Percentiles rank a stretch among this genome's conserved stretches.
phyloP scores from a whole-genome alignment of 2,329 filamentous ascomycete species.

The Corinectria fuckeliana region DNA sequence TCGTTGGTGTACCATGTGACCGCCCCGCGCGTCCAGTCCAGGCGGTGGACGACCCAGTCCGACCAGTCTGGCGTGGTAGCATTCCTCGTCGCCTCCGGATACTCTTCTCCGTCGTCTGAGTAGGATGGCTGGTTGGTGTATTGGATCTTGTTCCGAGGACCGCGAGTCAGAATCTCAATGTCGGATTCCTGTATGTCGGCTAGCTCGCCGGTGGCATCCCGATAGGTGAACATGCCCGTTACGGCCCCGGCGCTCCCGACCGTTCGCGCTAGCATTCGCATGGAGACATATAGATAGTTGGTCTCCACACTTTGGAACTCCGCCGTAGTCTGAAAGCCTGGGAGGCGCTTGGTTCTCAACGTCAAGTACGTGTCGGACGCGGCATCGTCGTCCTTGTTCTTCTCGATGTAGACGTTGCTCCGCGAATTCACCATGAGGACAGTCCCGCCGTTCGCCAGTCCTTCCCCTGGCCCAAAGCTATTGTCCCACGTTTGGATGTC shows the following conservation, averaged over 20 bases:
- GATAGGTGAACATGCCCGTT: conserved; percentile 60
- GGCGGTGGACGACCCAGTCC: conserved; percentile 62
- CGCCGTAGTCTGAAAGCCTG: conserved; percentile 51
- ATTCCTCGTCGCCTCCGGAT: conserved; percentile 52
- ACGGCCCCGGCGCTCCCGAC: conserved; percentile 54
- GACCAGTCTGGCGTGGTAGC: conserved; percentile 57
- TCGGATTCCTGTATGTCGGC: conserved; percentile 55
- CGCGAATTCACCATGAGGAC: conserved; percentile 46
- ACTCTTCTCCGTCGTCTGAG: conserved; percentile 49
- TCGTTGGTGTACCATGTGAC: conserved; percentile 63
- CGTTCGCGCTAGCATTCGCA: conserved; percentile 57
- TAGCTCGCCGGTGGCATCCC: conserved; percentile 40
- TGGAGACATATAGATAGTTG: conserved; percentile 36
- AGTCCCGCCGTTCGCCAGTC: conserved; percentile 29
- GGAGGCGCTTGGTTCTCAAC: conserved; percentile 51
- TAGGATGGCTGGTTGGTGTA: conserved; percentile 67
- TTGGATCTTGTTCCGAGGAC: conserved; percentile 49
- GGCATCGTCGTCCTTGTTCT: conserved; percentile 41
- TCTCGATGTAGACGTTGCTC: conserved; percentile 54
- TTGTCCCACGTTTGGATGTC: conserved; percentile 48
- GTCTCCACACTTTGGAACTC: conserved; percentile 51
- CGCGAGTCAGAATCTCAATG: conserved; percentile 57
- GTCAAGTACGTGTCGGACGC: conserved; percentile 51
- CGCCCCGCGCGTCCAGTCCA: conserved; percentile 61
- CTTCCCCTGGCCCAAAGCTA: conserved; percentile 12